phyloP scores from a whole-genome alignment of 2,329 filamentous ascomycete species.

The Exophiala xenobiotica region DNA sequence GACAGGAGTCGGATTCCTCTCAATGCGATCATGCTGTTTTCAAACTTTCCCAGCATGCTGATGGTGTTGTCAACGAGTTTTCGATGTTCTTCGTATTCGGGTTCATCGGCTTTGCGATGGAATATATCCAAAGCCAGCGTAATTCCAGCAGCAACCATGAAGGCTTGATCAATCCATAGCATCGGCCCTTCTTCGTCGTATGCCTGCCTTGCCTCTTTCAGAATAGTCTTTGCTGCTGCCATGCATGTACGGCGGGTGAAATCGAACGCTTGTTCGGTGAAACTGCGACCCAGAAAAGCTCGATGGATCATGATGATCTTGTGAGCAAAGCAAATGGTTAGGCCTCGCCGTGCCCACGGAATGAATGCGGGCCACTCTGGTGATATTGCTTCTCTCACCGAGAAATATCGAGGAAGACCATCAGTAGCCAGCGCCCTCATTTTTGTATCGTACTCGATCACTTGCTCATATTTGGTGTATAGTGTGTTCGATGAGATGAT shows the following conservation, averaged over 20 bases:
- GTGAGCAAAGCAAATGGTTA: conserved; percentile 39
- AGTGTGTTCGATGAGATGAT: conserved; percentile 37
- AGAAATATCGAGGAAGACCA: conserved; percentile 38
- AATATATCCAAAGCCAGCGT: conserved; percentile 42
- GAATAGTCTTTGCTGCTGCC: conserved; percentile 42
- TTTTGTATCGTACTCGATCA: conserved; percentile 42
- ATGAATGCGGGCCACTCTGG: conserved; percentile 43
- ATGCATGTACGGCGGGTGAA: conserved; percentile 46
- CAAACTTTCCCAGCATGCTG: conserved; percentile 28
- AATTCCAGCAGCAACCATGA: conserved; percentile 42
- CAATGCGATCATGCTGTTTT: conserved; percentile 30
- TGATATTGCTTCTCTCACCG: conserved; percentile 35
- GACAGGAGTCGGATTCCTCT: conserved; percentile 28
- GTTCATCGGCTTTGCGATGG: conserved; percentile 33
- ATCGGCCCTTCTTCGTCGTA: conserved; percentile 41
- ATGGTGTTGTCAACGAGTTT: conserved; percentile 29
- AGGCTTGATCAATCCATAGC: conserved; percentile 46
- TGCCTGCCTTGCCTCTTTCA: conserved; percentile 38
- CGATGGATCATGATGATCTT: conserved; percentile 49
- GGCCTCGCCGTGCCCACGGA: conserved; percentile 37
- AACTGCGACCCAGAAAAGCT: conserved; percentile 44
- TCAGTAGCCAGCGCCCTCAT: conserved; percentile 38
- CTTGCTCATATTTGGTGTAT: conserved; percentile 43
- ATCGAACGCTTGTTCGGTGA: conserved; percentile 43
- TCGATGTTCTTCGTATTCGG: conserved; percentile 27